These are phyloP conservation scores for Globisporangium spiculum DNA, from an alignment of 352 stramenopile species.

Conservation along the genomic window DNA sequence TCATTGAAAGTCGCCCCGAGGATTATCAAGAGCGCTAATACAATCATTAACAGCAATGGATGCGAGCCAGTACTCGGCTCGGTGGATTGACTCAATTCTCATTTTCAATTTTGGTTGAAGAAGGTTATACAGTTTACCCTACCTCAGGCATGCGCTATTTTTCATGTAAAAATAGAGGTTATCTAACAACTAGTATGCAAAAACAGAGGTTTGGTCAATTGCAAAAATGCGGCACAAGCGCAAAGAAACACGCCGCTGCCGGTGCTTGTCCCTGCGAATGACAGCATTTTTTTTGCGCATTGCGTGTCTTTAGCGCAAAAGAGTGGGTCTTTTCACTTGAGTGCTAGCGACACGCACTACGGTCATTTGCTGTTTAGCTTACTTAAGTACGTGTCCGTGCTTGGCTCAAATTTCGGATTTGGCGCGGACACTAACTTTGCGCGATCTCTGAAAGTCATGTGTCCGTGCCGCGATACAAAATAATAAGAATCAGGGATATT, in stretches of 20 bases:
- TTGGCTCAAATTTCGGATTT: background rate
- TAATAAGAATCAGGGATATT: background rate
- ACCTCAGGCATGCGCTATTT: no score
- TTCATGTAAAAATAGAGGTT: no score
- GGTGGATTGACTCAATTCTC: no score
- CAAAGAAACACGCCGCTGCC: background rate
- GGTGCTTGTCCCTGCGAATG: background rate
- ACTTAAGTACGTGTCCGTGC: background rate
- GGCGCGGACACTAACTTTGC: background rate
- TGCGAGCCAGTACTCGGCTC: no score
- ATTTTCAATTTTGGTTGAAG: no score
- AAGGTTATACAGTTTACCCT: no score
- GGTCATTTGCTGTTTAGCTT: background rate
- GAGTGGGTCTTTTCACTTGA: no score
- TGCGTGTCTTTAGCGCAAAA: no score
- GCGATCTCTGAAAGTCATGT: background rate
- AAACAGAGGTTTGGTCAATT: background rate
- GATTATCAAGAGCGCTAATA: no score
- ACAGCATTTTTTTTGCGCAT: background rate
- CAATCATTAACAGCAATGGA: no score
- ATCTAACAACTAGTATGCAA: no score
- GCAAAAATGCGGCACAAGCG: background rate
- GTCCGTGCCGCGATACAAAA: background rate
- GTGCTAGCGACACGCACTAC: background rate
- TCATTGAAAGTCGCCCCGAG: no score